Percentiles rank a stretch among this genome's conserved stretches.
phyloP scores from a whole-genome alignment of 75 land plant genomes.

The Cupressus sempervirens region DNA sequence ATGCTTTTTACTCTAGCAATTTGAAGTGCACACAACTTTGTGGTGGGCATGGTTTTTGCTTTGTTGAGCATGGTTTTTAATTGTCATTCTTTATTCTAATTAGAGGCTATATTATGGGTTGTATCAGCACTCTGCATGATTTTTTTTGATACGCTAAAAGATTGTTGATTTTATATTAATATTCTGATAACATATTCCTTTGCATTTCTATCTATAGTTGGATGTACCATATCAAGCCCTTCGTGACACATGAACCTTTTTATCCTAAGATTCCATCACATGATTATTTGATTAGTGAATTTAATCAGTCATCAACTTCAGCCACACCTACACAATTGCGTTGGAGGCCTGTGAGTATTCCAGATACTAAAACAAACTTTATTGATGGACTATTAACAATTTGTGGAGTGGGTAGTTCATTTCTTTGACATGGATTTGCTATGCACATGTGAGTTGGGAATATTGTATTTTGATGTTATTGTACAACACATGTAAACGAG shows the following conservation, averaged over 20 bases:
- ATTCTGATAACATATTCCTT: neutral
- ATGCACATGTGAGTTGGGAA: too few relatives aligned
- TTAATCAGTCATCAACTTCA: constrained; percentile 43
- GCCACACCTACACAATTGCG: too few relatives aligned
- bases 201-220: constrained; percentile 50
- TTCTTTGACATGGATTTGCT: too few relatives aligned
- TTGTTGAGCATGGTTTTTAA: too few relatives aligned
- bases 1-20: too few relatives aligned
- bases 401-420: too few relatives aligned
- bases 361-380: too few relatives aligned
- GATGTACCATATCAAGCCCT: constrained; percentile 95
- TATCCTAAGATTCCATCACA: constrained; percentile 50
- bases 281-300: constrained; percentile 58
- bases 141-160: neutral
- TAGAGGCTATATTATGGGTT: neutral
- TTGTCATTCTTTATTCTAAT: neutral
- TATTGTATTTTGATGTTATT: neutral
- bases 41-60: too few relatives aligned
- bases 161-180: neutral
- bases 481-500: constrained; percentile 2
- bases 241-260: constrained; percentile 95
- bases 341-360: too few relatives aligned
- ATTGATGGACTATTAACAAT: too few relatives aligned
- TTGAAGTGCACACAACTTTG: too few relatives aligned
- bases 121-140: neutral